Evolutionary conservation across 2,329 filamentous ascomycete species (phyloP), one percentile per base, ranked within the genome.

Genomic region (Nigrospora osmanthi): DNA sequence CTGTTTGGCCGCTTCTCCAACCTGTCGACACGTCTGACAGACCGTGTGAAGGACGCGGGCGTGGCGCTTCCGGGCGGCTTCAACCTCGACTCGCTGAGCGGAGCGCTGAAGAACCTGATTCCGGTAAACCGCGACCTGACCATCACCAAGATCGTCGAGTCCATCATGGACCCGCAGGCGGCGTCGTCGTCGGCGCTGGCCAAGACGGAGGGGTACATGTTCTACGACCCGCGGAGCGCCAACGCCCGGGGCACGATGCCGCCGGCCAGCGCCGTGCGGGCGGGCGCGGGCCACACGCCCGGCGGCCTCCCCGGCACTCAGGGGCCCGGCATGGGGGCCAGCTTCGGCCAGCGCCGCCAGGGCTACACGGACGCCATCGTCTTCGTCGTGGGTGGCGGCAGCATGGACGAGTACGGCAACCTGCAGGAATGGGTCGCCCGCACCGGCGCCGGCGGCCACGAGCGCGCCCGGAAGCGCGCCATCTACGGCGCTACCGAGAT

Each of bases 381-480:
- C n/a, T 95, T 96, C 60, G 91, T 88, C 0, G 89, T 94, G 3
- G 93, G 93, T 4, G 93, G 94, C 39, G 93, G 93, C 36, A 96
- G 89, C 61, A 97, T 98, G 87, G 93, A 98, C 56, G 93, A 98
- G 64, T 98, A 97, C 62, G 91, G 90, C 16, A 98, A 98, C 65
- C 64, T 98, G 61, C 89, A 95, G 62, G 93, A 97, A 60, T 98
- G 93, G 93, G 89, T 91, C 6, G 81, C 80, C 63, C 77, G 91
- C 52, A 89, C 88, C 4, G 23, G 23, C 23, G 23, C 23, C 23
- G 23, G 23, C 23, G 73, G 75, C 40, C 80, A 80, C 13, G 77
- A 79, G 45, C 76, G 80, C 10, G 75, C 80, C 17, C 85, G 80
- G 63, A 85, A 87, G 66, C 77, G 89, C 52, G 86, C 98, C 11